Percentiles rank a stretch among this genome's conserved stretches.
Evolutionary conservation across 2,329 filamentous ascomycete species (phyloP).

Genomic region (Cladobotryum protrusum): DNA sequence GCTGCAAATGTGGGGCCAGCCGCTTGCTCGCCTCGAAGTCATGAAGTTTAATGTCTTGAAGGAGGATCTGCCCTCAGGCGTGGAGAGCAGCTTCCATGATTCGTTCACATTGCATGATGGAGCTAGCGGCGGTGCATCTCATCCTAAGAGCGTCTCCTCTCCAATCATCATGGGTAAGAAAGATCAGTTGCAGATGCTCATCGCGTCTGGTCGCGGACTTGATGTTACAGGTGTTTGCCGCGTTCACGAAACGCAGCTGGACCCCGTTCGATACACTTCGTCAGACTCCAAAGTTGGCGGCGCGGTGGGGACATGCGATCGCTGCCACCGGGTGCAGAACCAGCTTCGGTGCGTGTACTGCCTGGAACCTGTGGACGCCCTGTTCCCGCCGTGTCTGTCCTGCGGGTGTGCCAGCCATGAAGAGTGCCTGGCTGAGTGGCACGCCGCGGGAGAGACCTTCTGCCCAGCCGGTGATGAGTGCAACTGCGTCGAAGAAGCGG

Average conservation of each 20-base stretch:
- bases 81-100: constrained; percentile 29
- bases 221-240: constrained; percentile 59
- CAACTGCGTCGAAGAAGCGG: constrained; percentile 52
- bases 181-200: constrained; percentile 44
- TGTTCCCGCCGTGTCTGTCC: constrained; percentile 55
- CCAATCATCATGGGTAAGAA: constrained; percentile 53
- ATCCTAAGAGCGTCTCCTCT: constrained; percentile 37
- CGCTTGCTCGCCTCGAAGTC: constrained; percentile 57
- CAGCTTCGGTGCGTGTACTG: constrained; percentile 59
- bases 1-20: constrained; percentile 60
- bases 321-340: constrained; percentile 49
- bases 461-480: constrained; percentile 63
- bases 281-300: constrained; percentile 35
- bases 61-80: constrained; percentile 32
- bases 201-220: constrained; percentile 49
- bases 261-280: constrained; percentile 47
- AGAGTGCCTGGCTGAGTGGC: constrained; percentile 53
- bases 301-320: constrained; percentile 43
- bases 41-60: constrained; percentile 63
- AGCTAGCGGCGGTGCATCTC: constrained; percentile 27
- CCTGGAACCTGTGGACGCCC: constrained; percentile 51
- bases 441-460: constrained; percentile 47
- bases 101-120: constrained; percentile 34
- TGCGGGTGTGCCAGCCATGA: constrained; percentile 59
- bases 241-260: constrained; percentile 55